Percentiles rank a stretch among this genome's conserved stretches.
These are phyloP conservation scores for Chaetomiaceae sp. DNA, from an alignment of 2,329 filamentous ascomycete genomes.

Conservation along the genomic window DNA sequence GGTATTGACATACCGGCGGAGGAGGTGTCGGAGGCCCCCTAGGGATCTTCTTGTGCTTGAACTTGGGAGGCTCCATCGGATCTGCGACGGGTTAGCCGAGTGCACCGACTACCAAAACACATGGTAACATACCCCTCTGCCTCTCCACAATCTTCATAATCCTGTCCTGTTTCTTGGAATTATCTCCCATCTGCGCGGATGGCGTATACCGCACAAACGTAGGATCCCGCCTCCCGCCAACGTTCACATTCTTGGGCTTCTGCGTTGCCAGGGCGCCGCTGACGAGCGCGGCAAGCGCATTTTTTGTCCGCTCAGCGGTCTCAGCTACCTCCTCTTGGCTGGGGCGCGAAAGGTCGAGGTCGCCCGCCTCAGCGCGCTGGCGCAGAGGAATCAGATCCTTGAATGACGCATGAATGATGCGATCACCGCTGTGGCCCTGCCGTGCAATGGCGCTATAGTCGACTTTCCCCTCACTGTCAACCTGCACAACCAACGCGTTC, in stretches of 20 bases:
- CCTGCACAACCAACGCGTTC: conserved; percentile 88
- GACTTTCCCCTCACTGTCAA: conserved; percentile 86
- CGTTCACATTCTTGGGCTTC: conserved; percentile 91
- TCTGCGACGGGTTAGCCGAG: conserved; percentile 43
- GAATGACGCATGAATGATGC: conserved; percentile 91
- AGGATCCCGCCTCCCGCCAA: conserved; percentile 73
- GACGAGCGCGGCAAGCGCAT: conserved; percentile 76
- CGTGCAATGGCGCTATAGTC: conserved; percentile 94
- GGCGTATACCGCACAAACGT: conserved; percentile 96
- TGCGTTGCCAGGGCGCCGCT: conserved; percentile 84
- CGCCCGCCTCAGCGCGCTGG: conserved; percentile 87
- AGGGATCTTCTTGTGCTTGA: conserved; percentile 98
- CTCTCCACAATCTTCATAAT: conserved; percentile 98
- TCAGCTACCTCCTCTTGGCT: conserved; percentile 78
- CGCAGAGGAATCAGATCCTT: conserved; percentile 93
- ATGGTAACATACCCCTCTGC: conserved; percentile 49
- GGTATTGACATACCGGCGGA: conserved; percentile 53
- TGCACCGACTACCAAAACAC: not conserved
- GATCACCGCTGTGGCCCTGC: conserved; percentile 76
- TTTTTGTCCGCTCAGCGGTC: conserved; percentile 83
- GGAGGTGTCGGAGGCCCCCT: conserved; percentile 88
- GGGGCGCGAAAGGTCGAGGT: conserved; percentile 81
- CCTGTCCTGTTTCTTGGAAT: conserved; percentile 81
- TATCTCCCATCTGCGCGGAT: conserved; percentile 90
- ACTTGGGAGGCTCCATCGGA: conserved; percentile 95